Evolutionary conservation across 208 protist genomes (phyloP), one percentile per base, ranked within the genome.

Genomic region (Phytomonas sp.): DNA sequence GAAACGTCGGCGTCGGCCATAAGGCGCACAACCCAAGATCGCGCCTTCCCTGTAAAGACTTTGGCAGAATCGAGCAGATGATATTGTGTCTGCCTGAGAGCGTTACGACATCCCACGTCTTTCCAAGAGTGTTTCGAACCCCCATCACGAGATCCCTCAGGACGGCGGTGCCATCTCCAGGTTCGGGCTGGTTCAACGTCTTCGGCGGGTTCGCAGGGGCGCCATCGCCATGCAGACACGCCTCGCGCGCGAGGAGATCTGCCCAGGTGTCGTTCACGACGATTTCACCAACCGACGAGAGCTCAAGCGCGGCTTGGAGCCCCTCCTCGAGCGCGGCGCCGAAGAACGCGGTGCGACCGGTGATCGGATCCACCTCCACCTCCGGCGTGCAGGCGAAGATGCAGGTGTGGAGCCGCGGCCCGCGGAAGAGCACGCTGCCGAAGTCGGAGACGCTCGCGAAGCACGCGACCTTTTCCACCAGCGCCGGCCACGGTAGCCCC

Each of bases 331-430:
- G 67, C 56, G 84, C 82, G 5, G 75, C 61, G 9, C 91, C 91
- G 62, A 87, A 96, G 68, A 89, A 92, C 9, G 89, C 56, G 23
- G 78, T 71, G 17, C 73, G 71, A 2, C 91, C 91, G 4, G 78
- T 89, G 0, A 86, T 79, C 0, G 91, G 80, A 72, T 94, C 80
- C 2, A 92, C 79, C 53, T 88, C 78, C 0, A 74, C 77, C 64
- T 90, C 82, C 7, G 87, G 87, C 31, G 73, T 88, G 70, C 86
- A 92, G 30, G 86, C 75, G 72, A 84, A 94, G 65, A 96, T 78
- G 76, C 84, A 92, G 6, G 84, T 93, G 79, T 96, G 91, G 17
- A 93, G 82, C 30, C 91, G 87, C 20, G 91, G 91, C 0, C 91
- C 91, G 63, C 79, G 81, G 72, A 83, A 96, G 9, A 94, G 69